Conservation (phyloP, 2,329 filamentous ascomycete species). For the Colletotrichum australisinense region DNA sequence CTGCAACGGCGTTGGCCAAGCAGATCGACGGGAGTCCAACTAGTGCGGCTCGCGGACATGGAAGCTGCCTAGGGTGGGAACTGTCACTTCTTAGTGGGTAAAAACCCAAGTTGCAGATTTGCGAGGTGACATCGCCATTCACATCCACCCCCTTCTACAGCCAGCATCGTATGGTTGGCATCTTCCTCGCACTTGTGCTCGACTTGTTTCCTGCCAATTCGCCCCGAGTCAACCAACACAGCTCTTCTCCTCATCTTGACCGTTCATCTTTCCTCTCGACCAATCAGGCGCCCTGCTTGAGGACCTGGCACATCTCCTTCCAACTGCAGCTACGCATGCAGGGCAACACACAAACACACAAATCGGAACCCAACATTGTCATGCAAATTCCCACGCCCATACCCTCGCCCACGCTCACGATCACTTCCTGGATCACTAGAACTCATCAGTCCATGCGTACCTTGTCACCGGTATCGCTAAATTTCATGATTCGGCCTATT, state of each 20-base stretch:
- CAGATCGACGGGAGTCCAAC: background rate
- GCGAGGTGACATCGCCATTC: background rate
- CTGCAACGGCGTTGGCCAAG: background rate
- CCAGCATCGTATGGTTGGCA: background rate
- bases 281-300: constrained; percentile 7
- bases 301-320: constrained; percentile 4
- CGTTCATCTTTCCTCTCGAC: background rate
- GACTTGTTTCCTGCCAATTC: background rate
- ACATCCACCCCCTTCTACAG: background rate
- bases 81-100: background rate
- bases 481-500: background rate
- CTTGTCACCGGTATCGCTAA: constrained; percentile 3
- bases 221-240: constrained; percentile 1
- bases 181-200: background rate
- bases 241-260: background rate
- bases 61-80: background rate
- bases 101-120: background rate
- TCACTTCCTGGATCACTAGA: background rate
- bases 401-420: background rate
- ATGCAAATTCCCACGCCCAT: constrained; percentile 16
- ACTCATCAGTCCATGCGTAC: background rate
- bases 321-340: constrained; percentile 24
- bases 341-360: constrained; percentile 22
- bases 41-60: background rate
- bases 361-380: constrained; percentile 18